Evolutionary conservation across 2,329 filamentous ascomycete genomes (phyloP), one percentile per base, ranked within the genome.

Genomic region (Alternaria brassicae): DNA sequence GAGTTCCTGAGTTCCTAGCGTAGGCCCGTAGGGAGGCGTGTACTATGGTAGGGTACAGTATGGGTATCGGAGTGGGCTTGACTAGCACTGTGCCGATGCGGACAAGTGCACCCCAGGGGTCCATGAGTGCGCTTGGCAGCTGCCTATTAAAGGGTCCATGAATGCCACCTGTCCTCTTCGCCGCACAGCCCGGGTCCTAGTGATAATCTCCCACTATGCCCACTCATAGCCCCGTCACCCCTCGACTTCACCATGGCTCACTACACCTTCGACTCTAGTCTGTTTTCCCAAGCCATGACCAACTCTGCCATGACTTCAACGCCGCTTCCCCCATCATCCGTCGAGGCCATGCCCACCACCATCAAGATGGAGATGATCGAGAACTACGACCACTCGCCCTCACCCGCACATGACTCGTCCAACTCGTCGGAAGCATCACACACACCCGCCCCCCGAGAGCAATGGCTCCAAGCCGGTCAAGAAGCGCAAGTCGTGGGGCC

Each of bases 401-500:
- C 74, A 23, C 65, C 64, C 15, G 50, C 68, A 37, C 65, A 69
- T 13, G 58, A 70, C 30, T 62, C 65, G 6, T 55, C 56, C 39
- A 62, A 60, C 45, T 61, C 62, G 17, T 63, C 68, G 23, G 61
- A 71, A 51, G 49, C 68, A 42, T 55, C 64, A 19, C 57, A 67
- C 4, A 69, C 67, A 34, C 67, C 69, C 47, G 64, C 62, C 8
- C 8, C 68, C 61, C 9, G 68, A 69, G 25, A 56, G 69, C 53
- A 53, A 67, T 54, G 63, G 64, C 52, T 58, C 70, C 36, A 95
- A 92, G 82, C 84, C 86, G 1, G 81, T 85, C 34, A 97, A 97
- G 87, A 97, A 97, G 87, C 86, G 95, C 73, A 99, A 98, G 82
- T 98, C 95, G 48, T 99, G 95, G 95, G 95, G 95, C 49, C 95